A percentile compares a stretch with the other conserved stretches of the same genome.
Evolutionary conservation across 441 rosid species (phyloP).

Genomic region (Dalechampia spathulata): DNA sequence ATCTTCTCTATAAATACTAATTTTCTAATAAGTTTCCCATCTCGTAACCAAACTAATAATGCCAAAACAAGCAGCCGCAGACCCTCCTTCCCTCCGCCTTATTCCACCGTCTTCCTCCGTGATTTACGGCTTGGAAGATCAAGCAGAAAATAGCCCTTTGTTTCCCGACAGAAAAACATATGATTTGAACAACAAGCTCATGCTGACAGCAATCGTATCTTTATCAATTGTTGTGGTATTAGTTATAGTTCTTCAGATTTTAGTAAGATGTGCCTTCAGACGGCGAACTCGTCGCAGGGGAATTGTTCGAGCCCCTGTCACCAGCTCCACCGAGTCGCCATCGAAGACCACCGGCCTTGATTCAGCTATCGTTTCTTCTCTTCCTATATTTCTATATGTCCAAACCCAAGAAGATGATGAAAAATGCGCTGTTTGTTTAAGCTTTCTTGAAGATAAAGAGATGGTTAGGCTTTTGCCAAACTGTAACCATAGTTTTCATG

Average conservation of each 20-base stretch:
- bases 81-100: too few species aligned
- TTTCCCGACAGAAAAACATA: slow-evolving; percentile 2
- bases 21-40: too few species aligned
- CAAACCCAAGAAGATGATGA: slow-evolving; percentile 4
- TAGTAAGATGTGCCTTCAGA: slow-evolving; percentile 56
- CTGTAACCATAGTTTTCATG: slow-evolving; percentile 69
- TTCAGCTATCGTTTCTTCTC: slow-evolving; percentile 43
- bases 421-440: slow-evolving; percentile 78
- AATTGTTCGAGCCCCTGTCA: slow-evolving; percentile 25
- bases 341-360: slow-evolving; percentile 61
- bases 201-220: slow-evolving; percentile 56
- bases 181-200: slow-evolving; percentile 50
- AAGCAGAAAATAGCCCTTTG: neutral
- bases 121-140: too few species aligned
- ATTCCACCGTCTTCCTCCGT: neutral
- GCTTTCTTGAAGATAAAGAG: slow-evolving; percentile 61
- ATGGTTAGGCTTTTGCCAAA: slow-evolving; percentile 72
- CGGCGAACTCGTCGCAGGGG: slow-evolving; percentile 41
- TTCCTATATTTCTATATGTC: slow-evolving; percentile 52
- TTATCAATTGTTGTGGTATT: slow-evolving; percentile 57
- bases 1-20: too few species aligned
- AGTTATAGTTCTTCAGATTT: slow-evolving; percentile 54
- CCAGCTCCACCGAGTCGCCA: slow-evolving; percentile 32
- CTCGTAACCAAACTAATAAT: too few species aligned
- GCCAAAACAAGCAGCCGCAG: too few species aligned